Conservation (phyloP, 2,329 filamentous ascomycete species). For the Erysiphe pulchra region DNA sequence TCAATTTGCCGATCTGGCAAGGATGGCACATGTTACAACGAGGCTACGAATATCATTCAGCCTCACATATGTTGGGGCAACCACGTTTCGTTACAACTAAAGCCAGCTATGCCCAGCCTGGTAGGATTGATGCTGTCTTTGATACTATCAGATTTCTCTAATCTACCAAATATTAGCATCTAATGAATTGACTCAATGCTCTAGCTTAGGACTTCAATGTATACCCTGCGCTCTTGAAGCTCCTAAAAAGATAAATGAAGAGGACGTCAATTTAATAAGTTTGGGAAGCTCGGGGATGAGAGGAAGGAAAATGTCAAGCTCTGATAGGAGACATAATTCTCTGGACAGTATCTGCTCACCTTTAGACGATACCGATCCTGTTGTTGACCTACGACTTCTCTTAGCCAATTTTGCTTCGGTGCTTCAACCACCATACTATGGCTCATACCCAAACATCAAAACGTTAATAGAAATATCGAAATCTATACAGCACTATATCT, state of each 20-base stretch:
- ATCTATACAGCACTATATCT: slow-evolving; percentile 11
- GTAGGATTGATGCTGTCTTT: neutral
- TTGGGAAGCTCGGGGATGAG: slow-evolving; percentile 6
- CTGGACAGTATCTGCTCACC: slow-evolving; percentile 34
- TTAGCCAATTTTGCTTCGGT: slow-evolving; percentile 21
- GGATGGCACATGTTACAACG: neutral
- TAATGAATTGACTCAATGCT: neutral
- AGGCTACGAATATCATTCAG: neutral
- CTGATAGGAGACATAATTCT: slow-evolving; percentile 32
- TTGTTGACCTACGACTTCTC: slow-evolving; percentile 29
- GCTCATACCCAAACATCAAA: slow-evolving; percentile 12
- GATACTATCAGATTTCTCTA: neutral
- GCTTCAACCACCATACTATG: slow-evolving; percentile 4
- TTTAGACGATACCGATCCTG: slow-evolving; percentile 30
- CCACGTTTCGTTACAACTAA: neutral
- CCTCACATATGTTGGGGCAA: neutral
- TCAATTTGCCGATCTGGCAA: neutral
- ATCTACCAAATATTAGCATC: neutral
- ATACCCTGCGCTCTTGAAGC: neutral
- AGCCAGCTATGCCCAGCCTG: neutral
- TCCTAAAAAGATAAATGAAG: slow-evolving; percentile 8
- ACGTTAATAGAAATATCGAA: slow-evolving; percentile 12
- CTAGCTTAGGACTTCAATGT: neutral
- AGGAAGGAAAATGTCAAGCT: slow-evolving; percentile 22
- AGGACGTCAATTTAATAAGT: slow-evolving; percentile 4